These are phyloP conservation scores for Monilinia aucupariae DNA, from an alignment of 2,329 filamentous ascomycete species.

Conservation along the genomic window DNA sequence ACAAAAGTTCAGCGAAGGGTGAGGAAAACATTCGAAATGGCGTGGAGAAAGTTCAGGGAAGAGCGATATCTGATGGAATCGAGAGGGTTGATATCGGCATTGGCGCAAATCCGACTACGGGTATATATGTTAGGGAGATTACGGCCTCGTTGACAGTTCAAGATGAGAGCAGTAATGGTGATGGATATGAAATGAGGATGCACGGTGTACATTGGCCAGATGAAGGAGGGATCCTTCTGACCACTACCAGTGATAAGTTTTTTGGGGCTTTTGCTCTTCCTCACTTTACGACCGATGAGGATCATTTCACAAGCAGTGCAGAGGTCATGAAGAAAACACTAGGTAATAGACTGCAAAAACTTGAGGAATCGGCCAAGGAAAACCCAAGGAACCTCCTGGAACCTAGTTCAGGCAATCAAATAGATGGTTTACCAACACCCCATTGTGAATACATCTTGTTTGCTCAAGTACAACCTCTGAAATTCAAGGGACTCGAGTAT, in stretches of 20 bases:
- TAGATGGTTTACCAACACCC: slow-evolving; percentile 57
- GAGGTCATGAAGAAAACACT: slow-evolving; percentile 69
- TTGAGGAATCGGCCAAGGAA: slow-evolving; percentile 50
- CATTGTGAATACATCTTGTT: slow-evolving; percentile 89
- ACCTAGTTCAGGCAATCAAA: slow-evolving; percentile 54
- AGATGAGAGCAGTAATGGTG: slow-evolving; percentile 62
- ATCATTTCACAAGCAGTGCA: slow-evolving; percentile 52
- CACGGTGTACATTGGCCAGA: slow-evolving; percentile 81
- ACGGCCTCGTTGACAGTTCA: slow-evolving; percentile 66
- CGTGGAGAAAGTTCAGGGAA: neutral
- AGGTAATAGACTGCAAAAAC: slow-evolving; percentile 58
- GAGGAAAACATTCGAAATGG: neutral
- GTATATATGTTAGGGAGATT: slow-evolving; percentile 54
- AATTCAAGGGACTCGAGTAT: slow-evolving; percentile 20
- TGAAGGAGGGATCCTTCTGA: slow-evolving; percentile 74
- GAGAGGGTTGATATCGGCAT: neutral
- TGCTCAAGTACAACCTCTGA: slow-evolving; percentile 59
- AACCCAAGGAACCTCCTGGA: slow-evolving; percentile 70
- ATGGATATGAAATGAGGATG: slow-evolving; percentile 72
- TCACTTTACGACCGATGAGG: slow-evolving; percentile 63
- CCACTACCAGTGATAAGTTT: slow-evolving; percentile 90
- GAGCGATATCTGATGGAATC: slow-evolving; percentile 8
- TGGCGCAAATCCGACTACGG: slow-evolving; percentile 34
- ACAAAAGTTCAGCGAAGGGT: neutral
- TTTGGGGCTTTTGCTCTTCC: slow-evolving; percentile 86